Evolutionary conservation across 495 filamentous ascomycete genomes (phyloP).

Genomic region (Lentithecium fluviatile): DNA sequence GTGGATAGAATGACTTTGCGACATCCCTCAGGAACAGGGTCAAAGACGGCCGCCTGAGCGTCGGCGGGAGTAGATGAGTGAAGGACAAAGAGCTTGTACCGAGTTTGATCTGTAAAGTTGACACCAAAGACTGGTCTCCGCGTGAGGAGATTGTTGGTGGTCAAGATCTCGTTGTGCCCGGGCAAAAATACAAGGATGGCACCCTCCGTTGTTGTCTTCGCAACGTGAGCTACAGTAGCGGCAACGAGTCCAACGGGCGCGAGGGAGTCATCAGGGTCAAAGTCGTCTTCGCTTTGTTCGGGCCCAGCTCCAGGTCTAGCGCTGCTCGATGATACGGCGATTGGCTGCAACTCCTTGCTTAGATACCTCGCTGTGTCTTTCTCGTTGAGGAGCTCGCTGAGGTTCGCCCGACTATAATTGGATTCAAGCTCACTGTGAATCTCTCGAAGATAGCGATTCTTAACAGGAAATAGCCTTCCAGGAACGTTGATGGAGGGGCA

Average conservation of each 20-base stretch:
- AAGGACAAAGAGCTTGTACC: slow-evolving; percentile 52
- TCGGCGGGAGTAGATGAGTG: slow-evolving; percentile 52
- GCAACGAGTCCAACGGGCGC: slow-evolving; percentile 50
- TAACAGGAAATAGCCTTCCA: slow-evolving; percentile 57
- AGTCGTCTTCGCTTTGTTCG: slow-evolving; percentile 2
- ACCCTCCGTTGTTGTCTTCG: slow-evolving; percentile 50
- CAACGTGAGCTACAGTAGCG: slow-evolving; percentile 53
- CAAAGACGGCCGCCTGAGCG: slow-evolving; percentile 50
- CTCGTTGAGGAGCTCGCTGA: background rate
- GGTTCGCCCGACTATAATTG: slow-evolving; percentile 26
- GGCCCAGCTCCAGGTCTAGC: background rate
- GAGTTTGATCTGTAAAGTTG: slow-evolving; percentile 47
- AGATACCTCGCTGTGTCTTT: background rate
- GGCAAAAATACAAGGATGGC: slow-evolving; percentile 61
- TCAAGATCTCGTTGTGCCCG: slow-evolving; percentile 53
- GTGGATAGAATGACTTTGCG: slow-evolving; percentile 60
- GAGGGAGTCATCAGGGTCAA: slow-evolving; percentile 41
- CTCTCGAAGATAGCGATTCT: slow-evolving; percentile 53
- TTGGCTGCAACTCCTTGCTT: background rate
- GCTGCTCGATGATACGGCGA: no score
- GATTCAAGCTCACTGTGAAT: slow-evolving; percentile 46
- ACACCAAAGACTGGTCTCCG: slow-evolving; percentile 39
- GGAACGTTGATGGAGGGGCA: slow-evolving; percentile 57
- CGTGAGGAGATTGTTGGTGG: slow-evolving; percentile 42
- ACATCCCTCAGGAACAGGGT: slow-evolving; percentile 49